Evolutionary conservation across 495 filamentous ascomycete species (phyloP).

Genomic region (Daldinia bambusicola): DNA sequence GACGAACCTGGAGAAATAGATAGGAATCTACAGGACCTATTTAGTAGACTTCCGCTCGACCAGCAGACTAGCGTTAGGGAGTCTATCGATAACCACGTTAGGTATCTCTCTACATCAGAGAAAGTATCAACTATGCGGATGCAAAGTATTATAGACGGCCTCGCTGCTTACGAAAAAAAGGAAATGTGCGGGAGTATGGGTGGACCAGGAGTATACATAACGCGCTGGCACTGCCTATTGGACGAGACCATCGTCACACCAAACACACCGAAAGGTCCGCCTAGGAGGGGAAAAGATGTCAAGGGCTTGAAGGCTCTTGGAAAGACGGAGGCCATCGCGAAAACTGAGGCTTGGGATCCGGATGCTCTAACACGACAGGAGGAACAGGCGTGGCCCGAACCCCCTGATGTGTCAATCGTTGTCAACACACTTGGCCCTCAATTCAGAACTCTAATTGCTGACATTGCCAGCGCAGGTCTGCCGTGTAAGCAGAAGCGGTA

Average conservation of each 20-base stretch:
- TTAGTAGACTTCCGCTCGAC: constrained; percentile 53
- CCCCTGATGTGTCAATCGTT: constrained; percentile 54
- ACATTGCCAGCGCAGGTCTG: constrained; percentile 36
- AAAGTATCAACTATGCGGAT: constrained; percentile 60
- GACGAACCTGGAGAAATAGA: constrained; percentile 58
- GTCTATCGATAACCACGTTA: constrained; percentile 62
- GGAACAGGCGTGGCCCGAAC: constrained; percentile 33
- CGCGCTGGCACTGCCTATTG: constrained; percentile 70
- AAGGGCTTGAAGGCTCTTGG: constrained; percentile 60
- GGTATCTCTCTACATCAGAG: constrained; percentile 63
- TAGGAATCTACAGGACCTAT: constrained; percentile 56
- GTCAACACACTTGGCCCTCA: constrained; percentile 50
- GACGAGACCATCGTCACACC: constrained; percentile 70
- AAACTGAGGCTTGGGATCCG: constrained; percentile 46
- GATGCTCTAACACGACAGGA: constrained; percentile 25
- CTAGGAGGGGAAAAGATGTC: constrained; percentile 63
- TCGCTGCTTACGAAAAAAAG: constrained; percentile 30
- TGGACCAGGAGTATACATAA: constrained; percentile 71
- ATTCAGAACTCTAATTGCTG: constrained; percentile 50
- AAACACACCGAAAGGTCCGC: constrained; percentile 50
- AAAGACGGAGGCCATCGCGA: constrained; percentile 57
- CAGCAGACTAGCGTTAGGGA: constrained; percentile 50
- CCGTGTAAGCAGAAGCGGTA: constrained; percentile 2
- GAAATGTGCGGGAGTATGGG: constrained; percentile 42
- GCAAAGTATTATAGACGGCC: constrained; percentile 54